Evolutionary conservation across 306 rosid species (phyloP).

Genomic region (Rosa multiflora): DNA sequence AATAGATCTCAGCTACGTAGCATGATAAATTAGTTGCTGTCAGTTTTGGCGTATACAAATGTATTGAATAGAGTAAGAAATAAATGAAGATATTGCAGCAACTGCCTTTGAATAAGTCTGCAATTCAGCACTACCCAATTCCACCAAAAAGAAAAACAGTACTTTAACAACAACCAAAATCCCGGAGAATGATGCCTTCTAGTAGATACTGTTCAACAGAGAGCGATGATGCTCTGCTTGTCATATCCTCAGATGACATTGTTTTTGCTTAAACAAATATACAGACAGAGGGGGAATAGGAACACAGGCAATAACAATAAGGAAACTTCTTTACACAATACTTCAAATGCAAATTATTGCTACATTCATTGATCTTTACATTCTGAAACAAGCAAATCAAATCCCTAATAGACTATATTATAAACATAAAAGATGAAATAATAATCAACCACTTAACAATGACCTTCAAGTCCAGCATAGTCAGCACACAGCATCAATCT

Average conservation of each 20-base stretch:
- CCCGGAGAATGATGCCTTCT: too few species aligned
- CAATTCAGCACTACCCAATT: neutral
- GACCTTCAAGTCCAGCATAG: constrained; percentile 1
- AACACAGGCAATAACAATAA: neutral
- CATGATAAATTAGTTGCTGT: neutral
- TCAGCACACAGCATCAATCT: constrained; percentile 10
- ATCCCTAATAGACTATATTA: neutral
- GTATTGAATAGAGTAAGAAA: neutral
- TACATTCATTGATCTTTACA: neutral
- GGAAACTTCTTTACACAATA: neutral
- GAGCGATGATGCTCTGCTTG: neutral
- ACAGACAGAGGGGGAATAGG: neutral
- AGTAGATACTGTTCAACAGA: neutral
- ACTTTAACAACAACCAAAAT: too few species aligned
- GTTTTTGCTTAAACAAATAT: neutral
- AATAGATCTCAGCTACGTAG: neutral
- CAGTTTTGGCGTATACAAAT: neutral
- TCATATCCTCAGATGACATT: neutral
- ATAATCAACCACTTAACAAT: neutral
- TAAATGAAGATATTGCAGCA: neutral
- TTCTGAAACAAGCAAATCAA: neutral
- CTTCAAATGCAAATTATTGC: neutral
- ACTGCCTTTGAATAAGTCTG: neutral
- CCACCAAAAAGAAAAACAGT: neutral
- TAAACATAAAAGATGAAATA: neutral